Evolutionary conservation across 768 basidiomycete species (phyloP).

Genomic region (Serendipita indica): DNA sequence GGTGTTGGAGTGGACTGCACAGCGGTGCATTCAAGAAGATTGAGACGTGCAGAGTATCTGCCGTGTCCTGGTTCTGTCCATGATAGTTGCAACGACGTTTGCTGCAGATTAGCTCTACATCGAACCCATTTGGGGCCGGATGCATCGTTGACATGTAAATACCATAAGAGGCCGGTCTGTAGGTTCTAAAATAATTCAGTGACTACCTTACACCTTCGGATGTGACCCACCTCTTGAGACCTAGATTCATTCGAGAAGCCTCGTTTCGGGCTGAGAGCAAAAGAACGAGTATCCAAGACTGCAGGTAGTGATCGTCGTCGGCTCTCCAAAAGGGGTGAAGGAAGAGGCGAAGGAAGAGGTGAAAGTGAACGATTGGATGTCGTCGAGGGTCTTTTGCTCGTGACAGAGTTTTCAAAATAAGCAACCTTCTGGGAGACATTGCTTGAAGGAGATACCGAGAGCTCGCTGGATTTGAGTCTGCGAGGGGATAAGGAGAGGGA

Average conservation of each 20-base stretch:
- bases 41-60: background rate
- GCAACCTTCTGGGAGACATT: background rate
- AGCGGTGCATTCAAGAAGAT: background rate
- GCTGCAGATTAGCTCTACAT: background rate
- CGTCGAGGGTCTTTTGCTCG: background rate
- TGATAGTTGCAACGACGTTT: background rate
- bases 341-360: background rate
- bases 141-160: background rate
- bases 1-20: background rate
- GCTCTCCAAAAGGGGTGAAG: too few relatives aligned
- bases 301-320: background rate
- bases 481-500: background rate
- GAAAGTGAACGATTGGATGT: background rate
- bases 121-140: background rate
- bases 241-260: too few relatives aligned
- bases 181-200: background rate
- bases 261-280: background rate
- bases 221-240: background rate
- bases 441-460: background rate
- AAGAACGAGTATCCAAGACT: background rate
- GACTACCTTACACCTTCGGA: background rate
- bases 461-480: background rate
- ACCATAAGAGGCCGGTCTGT: constrained; percentile 6
- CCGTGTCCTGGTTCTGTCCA: background rate
- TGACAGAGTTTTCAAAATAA: background rate